Evolutionary conservation across 2,329 filamentous ascomycete genomes (phyloP), one percentile per base, ranked within the genome.

Genomic region (Fusarium musae): DNA sequence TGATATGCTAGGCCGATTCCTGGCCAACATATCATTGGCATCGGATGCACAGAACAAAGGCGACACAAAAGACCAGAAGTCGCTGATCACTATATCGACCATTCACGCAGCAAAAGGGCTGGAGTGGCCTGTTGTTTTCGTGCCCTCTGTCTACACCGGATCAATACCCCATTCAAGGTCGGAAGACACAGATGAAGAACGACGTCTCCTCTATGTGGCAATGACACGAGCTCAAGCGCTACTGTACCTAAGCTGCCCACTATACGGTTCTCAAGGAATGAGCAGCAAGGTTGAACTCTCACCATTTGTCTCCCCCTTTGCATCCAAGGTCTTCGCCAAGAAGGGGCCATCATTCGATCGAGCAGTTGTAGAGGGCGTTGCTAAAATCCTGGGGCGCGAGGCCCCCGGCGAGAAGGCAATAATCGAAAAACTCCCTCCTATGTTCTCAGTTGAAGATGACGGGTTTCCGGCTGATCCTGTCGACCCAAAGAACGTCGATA

Each of bases 41-140:
- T 92, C 94, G 0, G 94, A 97, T 71, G 88, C 92, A 0, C 91
- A 94, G 75, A 89, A 89, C 23, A 88, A 90, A 30, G 87, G 89
- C 15, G 86, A 88, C 6, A 86, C 87, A 5, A 85, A 86, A 28
- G 87, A 89, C 59, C 85, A 85, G 34, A 88, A 86, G 34, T 85
- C 89, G 4, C 87, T 93, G 75, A 90, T 98, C 26, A 98, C 95
- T 1, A 94, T 99, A 30, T 98, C 95, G 10, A 99, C 96, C 0
- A 98, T 99, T 16, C 96, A 99, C 80, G 95, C 95, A 1, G 94
- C 96, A 6, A 99, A 99, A 82, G 96, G 96, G 6, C 86, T 99
- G 2, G 96, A 99, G 81, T 99, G 96, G 96, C 96, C 96, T 1
- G 88, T 97, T 3, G 94, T 98, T 2, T 98, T 98, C 80, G 91